Evolutionary conservation across 805 yeast species (phyloP).

Genomic region (Priceomyces haplophilus): DNA sequence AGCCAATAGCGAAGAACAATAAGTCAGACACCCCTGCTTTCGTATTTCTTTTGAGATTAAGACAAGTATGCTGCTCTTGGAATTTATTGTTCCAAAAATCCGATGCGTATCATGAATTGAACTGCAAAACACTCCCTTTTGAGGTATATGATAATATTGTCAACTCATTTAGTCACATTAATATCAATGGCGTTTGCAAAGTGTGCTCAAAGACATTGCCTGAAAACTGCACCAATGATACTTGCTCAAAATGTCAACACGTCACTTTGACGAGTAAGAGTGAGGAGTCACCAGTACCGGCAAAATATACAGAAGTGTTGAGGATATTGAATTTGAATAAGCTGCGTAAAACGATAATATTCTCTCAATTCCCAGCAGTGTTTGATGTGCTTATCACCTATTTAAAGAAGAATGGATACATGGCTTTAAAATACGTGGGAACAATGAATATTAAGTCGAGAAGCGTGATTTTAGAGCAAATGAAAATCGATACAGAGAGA

Average conservation of each 20-base stretch:
- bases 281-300: too few species aligned
- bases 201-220: too few species aligned
- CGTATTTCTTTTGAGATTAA: conserved; percentile 28
- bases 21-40: conserved; percentile 19
- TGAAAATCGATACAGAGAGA: not conserved
- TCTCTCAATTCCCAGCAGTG: conserved; percentile 42
- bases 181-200: too few species aligned
- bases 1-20: too few species aligned
- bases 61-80: conserved; percentile 38
- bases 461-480: conserved; percentile 20
- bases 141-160: not conserved
- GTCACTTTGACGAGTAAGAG: too few species aligned
- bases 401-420: conserved; percentile 26
- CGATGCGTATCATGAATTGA: not conserved
- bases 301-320: conserved; percentile 35
- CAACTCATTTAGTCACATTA: not conserved
- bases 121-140: too few species aligned
- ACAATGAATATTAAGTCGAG: conserved; percentile 25
- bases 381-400: conserved; percentile 26
- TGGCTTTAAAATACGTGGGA: conserved; percentile 35
- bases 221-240: too few species aligned
- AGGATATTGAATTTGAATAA: conserved; percentile 29
- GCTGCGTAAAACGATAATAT: conserved; percentile 41
- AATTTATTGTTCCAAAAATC: conserved; percentile 9
- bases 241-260: too few species aligned